Evolutionary conservation across 2,329 filamentous ascomycete genomes (phyloP), one percentile per base, ranked within the genome.

Genomic region (Cladosporium cucumerinum): DNA sequence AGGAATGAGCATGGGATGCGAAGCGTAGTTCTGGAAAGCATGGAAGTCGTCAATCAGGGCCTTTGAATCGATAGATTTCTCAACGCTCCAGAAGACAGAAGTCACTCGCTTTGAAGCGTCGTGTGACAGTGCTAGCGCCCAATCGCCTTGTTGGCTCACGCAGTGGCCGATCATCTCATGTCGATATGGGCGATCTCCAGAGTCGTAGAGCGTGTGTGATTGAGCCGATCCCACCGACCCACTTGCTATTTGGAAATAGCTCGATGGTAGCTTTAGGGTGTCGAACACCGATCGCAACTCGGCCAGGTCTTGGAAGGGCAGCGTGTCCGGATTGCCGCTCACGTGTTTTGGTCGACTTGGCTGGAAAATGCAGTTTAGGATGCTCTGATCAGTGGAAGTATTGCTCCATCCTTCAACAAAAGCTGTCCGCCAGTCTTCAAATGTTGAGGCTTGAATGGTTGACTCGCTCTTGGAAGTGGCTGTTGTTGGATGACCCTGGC

Each of bases 1-100:
- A 1, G 69, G 69, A 7, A 70, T 63, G 10, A 70, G 57, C 68
- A 70, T 67, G 4, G 69, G 69, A 34, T 70, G 69, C 5, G 61
- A 57, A 8, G 66, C 55, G 23, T 63, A 60, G 3, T 55, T n/a
- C 21, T 59, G 61, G 21, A 69, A 64, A 16, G 25, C 62, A 1
- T 23, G 21, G 2, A 70, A 39, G 30, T 69, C 66, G 4, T 58
- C 57, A 5, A 64, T 26, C 10, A 69, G 57, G 7, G 18, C 63
- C 61, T 26, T 54, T 25, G 61, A 39, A 25, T 68, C 52, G 16
- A 67, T 63, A 1, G 51, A 26, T 8, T 61, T n/a, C 21, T 67
- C 68, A 2, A 69, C 51, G 32, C 67, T 69, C 66, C 68, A 69
- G 60, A 67, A 69, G 2, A 65, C 63, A 3, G 65, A 36, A 0